Base-by-base conservation (phyloP, 2,329 filamentous ascomycete species). In the Fusarium solani-melongenae region DNA sequence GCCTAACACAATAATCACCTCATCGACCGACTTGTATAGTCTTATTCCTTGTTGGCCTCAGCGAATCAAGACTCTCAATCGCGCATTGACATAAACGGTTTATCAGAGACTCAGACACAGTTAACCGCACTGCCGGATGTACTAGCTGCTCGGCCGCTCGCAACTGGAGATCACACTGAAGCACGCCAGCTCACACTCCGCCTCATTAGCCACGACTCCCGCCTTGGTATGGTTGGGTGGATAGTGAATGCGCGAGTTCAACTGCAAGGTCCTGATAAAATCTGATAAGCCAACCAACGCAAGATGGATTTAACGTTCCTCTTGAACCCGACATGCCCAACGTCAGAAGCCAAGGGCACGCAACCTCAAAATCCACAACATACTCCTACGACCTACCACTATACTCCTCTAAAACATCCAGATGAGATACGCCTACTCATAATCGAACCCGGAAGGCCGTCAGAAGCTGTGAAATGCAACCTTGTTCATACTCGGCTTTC, bases 311-410 rank as follows among this genome's bases (percentile, higher is more conserved):
- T 12, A 5, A 14, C 17, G 2, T 3, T 20, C 6, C 3, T 29
- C 2, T 53, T 20, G 6, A n/a, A 5, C 6, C 11, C 49, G 11
- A 6, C 6, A 2, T 20, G 9, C 2, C 17, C 17, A 20, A 15
- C 11, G 3, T 6, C 17, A 1, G 5, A 5, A 31, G 17, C 27
- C 11, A 17, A 31, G 2, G 17, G 0, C 4, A 8, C 2, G 8
- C 49, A 8, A 5, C 6, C 10, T 12, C 24, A 51, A 51, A n/a
- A 31, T 29, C 17, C 1, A 20, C 46, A 8, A n/a, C 3, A 51
- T 51, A 2, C 24, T 20, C 8, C 27, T 12, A n/a, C 29, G 1
- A 12, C 17, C 11, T 53, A 31, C 17, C 2, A 2, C 4, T 53
- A 53, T n/a, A 53, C 17, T 6, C 27, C 49, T 31, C 27, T 53